A percentile compares a stretch with the other conserved stretches of the same genome.
phyloP scores from a whole-genome alignment of 345 rosid species.

The Eutrema japonicum region DNA sequence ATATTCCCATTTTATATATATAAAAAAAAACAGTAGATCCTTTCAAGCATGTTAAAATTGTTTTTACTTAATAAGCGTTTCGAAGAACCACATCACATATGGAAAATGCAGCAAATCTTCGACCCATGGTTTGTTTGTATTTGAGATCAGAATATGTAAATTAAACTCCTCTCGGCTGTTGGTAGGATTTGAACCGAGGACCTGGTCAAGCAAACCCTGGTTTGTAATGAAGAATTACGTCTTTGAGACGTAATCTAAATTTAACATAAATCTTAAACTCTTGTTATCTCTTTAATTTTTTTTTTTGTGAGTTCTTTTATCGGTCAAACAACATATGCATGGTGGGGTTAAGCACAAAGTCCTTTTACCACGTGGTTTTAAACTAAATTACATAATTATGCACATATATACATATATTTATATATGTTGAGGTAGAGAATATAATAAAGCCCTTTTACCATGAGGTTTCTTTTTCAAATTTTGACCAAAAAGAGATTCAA shows the following conservation, averaged over 20 bases:
- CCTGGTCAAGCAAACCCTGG: constrained; percentile 16
- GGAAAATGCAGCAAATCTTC: not conserved
- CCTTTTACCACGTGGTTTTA: constrained; percentile 42
- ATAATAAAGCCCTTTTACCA: constrained; percentile 44
- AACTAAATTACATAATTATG: constrained; percentile 23
- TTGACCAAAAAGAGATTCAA: constrained; percentile 46
- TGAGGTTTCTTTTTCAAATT: constrained; percentile 40
- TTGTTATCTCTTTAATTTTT: not conserved
- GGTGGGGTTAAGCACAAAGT: constrained; percentile 39
- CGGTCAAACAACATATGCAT: constrained; percentile 37
- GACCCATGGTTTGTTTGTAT: not conserved
- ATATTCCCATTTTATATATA: too few relatives aligned
- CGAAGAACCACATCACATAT: constrained; percentile 2
- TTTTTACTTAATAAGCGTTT: not conserved
- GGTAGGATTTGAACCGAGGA: not conserved
- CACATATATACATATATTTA: constrained; percentile 6
- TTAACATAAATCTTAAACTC: not conserved
- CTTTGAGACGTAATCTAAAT: not conserved
- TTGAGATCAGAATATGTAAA: not conserved
- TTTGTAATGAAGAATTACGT: not conserved
- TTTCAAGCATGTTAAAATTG: not conserved
- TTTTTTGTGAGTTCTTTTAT: not conserved
- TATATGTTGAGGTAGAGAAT: constrained; percentile 31
- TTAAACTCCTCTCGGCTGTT: not conserved
- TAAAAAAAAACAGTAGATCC: not conserved